phyloP scores from a whole-genome alignment of 2,329 filamentous ascomycete species.

The Neocatenulostroma microsporum region DNA sequence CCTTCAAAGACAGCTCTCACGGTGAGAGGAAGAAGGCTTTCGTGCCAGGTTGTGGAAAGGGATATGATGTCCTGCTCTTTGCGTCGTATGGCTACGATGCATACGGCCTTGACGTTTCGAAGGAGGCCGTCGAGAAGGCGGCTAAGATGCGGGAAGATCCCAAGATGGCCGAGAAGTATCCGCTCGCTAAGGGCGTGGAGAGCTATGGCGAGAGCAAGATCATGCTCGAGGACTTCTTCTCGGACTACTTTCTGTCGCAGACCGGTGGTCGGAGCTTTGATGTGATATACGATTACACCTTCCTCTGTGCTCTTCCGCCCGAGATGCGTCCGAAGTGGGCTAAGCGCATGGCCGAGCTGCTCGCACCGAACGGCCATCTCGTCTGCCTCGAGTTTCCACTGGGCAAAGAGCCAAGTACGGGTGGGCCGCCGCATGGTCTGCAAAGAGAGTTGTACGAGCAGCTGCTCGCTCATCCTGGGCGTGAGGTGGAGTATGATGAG shows the following conservation, averaged over 20 bases:
- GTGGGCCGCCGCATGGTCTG: conserved; percentile 67
- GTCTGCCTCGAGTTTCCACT: conserved; percentile 72
- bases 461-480: conserved; percentile 62
- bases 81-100: conserved; percentile 69
- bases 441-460: conserved; percentile 62
- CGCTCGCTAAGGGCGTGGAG: conserved; percentile 32
- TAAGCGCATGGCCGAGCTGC: conserved; percentile 46
- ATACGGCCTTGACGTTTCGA: conserved; percentile 63
- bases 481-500: conserved; percentile 55
- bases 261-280: conserved; percentile 48
- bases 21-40: conserved; percentile 56
- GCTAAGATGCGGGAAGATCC: conserved; percentile 32
- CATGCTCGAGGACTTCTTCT: conserved; percentile 60
- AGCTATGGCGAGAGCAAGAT: conserved; percentile 49
- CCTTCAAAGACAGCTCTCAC: too few species aligned
- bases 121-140: conserved; percentile 43
- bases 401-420: conserved; percentile 55
- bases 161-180: conserved; percentile 37
- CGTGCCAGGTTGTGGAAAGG: conserved; percentile 74
- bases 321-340: conserved; percentile 52
- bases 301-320: conserved; percentile 53
- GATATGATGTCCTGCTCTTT: conserved; percentile 72
- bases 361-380: conserved; percentile 46
- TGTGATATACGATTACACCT: conserved; percentile 58
- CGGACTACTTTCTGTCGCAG: conserved; percentile 47